These are phyloP conservation scores for Paramecium biaurelia DNA, from an alignment of 73 alveolate genomes.

Conservation along the genomic window DNA sequence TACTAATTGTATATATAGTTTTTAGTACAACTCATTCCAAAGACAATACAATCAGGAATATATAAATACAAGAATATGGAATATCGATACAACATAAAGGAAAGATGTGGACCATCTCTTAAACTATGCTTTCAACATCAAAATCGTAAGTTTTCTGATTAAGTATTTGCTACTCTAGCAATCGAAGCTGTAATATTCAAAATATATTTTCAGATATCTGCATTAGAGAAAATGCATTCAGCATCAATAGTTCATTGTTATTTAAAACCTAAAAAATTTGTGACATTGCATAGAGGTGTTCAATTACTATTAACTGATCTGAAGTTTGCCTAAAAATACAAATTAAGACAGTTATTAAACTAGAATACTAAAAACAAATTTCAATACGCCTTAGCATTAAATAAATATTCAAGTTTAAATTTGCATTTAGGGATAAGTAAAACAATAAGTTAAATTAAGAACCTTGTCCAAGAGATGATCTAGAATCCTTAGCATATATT, in stretches of 20 bases:
- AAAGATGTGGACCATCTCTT: slow-evolving; percentile 20
- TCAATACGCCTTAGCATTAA: neutral
- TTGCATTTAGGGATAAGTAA: slow-evolving; percentile 31
- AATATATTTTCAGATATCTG: neutral
- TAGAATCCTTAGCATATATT: neutral
- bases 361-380: neutral
- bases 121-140: slow-evolving; percentile 14
- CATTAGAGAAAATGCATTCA: neutral
- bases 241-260: slow-evolving; percentile 24
- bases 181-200: neutral
- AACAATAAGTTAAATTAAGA: neutral
- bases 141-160: neutral
- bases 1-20: neutral
- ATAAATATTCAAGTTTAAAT: slow-evolving; percentile 36
- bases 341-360: neutral
- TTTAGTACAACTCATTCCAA: neutral
- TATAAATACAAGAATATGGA: neutral
- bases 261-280: slow-evolving; percentile 11
- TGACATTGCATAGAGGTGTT: neutral
- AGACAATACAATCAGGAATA: neutral
- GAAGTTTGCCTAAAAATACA: neutral
- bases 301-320: neutral
- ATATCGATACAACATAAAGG: neutral
- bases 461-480: slow-evolving; percentile 29
- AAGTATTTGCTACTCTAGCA: slow-evolving; percentile 2